These are phyloP conservation scores for Aspergillus aculeatinus DNA, from an alignment of 2,329 filamentous ascomycete genomes.

Conservation along the genomic window DNA sequence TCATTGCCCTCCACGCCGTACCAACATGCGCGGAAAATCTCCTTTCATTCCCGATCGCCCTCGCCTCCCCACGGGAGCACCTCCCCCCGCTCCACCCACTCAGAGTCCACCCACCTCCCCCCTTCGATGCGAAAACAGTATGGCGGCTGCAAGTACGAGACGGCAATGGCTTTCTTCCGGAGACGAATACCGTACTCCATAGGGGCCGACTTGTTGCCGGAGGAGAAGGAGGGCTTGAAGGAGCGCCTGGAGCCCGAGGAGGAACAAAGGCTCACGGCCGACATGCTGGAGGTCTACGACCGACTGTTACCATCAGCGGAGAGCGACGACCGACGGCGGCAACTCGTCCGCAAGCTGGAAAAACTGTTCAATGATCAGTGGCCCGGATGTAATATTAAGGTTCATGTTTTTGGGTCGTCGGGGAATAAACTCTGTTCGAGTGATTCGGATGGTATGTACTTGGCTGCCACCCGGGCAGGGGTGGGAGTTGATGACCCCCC, in stretches of 20 bases:
- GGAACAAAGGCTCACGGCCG: constrained; percentile 71
- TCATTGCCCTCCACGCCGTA: constrained; percentile 93
- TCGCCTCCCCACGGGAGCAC: constrained; percentile 77
- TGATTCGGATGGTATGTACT: constrained; percentile 81
- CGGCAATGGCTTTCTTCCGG: constrained; percentile 74
- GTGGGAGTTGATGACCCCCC: neutral
- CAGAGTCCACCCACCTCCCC: constrained; percentile 76
- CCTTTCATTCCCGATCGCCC: constrained; percentile 73
- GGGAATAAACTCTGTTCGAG: constrained; percentile 92
- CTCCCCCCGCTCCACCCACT: constrained; percentile 86
- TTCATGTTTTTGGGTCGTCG: constrained; percentile 96
- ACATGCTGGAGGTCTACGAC: constrained; percentile 83
- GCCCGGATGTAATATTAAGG: constrained; percentile 85
- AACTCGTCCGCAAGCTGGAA: constrained; percentile 83
- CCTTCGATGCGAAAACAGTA: constrained; percentile 67
- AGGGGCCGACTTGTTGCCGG: constrained; percentile 75
- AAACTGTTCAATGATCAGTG: constrained; percentile 85
- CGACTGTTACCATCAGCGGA: constrained; percentile 77
- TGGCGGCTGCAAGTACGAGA: constrained; percentile 82
- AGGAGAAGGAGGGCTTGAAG: constrained; percentile 67
- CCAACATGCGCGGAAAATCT: constrained; percentile 80
- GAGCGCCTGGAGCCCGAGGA: constrained; percentile 68
- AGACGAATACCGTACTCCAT: constrained; percentile 89
- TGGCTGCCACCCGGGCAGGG: neutral
- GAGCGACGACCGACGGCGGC: constrained; percentile 72